Percentiles rank a stretch among this genome's conserved stretches.
These are phyloP conservation scores for Rhodosporidiobolus odoratus DNA, from an alignment of 768 basidiomycete species.

Conservation along the genomic window DNA sequence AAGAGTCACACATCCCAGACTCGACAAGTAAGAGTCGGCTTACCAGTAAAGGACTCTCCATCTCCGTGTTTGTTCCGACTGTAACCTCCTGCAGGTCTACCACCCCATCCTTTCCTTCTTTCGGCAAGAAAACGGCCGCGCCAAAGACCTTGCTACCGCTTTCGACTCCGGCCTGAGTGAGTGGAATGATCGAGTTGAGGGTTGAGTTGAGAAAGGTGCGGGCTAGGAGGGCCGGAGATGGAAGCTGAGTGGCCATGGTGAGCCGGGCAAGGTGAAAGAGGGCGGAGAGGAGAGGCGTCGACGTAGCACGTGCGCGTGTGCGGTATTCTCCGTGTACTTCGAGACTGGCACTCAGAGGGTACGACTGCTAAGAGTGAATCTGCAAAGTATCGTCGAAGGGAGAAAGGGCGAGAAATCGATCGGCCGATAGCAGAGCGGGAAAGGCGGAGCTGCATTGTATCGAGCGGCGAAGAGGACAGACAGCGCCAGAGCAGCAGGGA, in stretches of 20 bases:
- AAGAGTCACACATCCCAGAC: too few relatives aligned
- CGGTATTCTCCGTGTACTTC: too few relatives aligned
- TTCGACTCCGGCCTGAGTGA: constrained; percentile 33
- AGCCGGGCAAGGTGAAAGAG: too few relatives aligned
- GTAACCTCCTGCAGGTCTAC: constrained; percentile 27
- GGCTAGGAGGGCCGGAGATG: neutral
- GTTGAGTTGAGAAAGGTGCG: constrained; percentile 35
- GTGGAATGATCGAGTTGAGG: constrained; percentile 38
- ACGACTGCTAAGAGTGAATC: too few relatives aligned
- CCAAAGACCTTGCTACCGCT: constrained; percentile 43
- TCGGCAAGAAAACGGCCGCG: constrained; percentile 36
- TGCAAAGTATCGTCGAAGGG: too few relatives aligned
- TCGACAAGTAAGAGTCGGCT: neutral
- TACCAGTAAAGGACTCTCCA: constrained; percentile 37
- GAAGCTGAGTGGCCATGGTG: neutral
- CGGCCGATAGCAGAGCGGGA: neutral
- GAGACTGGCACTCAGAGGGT: too few relatives aligned
- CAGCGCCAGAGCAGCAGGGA: neutral
- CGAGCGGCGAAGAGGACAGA: neutral
- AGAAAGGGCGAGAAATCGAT: too few relatives aligned
- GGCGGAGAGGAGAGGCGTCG: too few relatives aligned
- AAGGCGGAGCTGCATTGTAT: neutral
- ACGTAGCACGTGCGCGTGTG: too few relatives aligned
- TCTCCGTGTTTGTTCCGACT: constrained; percentile 41
- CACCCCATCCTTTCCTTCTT: constrained; percentile 19